Percentiles rank a stretch among this genome's conserved stretches.
phyloP scores from a whole-genome alignment of 1,139 yeast genomes.

The Pichia inconspicua region DNA sequence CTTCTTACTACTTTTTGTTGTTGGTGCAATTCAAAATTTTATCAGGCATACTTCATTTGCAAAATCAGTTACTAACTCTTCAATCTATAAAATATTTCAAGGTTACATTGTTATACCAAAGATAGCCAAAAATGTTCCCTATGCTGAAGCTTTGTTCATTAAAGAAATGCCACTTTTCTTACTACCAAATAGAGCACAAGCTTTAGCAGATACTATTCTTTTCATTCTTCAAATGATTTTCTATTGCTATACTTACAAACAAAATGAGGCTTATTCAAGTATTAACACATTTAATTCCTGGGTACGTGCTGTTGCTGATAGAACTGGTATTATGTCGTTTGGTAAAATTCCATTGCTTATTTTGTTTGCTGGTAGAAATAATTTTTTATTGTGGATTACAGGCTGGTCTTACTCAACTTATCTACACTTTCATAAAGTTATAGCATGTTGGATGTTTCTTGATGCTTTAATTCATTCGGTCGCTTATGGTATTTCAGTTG shows the following conservation, averaged over 20 bases:
- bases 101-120: constrained; percentile 20
- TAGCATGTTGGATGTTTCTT: constrained; percentile 41
- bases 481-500: constrained; percentile 15
- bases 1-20: constrained; percentile 28
- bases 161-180: constrained; percentile 10
- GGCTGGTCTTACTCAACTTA: constrained; percentile 56
- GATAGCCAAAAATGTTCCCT: constrained; percentile 18
- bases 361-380: constrained; percentile 57
- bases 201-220: constrained; percentile 13
- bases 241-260: constrained; percentile 40
- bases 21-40: constrained; percentile 24
- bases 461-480: constrained; percentile 25
- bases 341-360: constrained; percentile 39
- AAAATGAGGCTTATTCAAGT: constrained; percentile 33
- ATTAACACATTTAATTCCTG: constrained; percentile 25
- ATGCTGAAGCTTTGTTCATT: constrained; percentile 10
- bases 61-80: constrained; percentile 12
- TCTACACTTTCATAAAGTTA: constrained; percentile 52
- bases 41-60: constrained; percentile 7
- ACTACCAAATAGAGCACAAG: constrained; percentile 55
- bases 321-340: constrained; percentile 40
- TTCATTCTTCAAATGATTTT: constrained; percentile 20
- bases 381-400: constrained; percentile 48
- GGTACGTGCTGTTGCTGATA: constrained; percentile 45
- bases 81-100: constrained; percentile 15